A percentile compares a stretch with the other conserved stretches of the same genome.
Evolutionary conservation across 2,329 filamentous ascomycete species (phyloP).

Genomic region (Trichoderma atrobrunneum): DNA sequence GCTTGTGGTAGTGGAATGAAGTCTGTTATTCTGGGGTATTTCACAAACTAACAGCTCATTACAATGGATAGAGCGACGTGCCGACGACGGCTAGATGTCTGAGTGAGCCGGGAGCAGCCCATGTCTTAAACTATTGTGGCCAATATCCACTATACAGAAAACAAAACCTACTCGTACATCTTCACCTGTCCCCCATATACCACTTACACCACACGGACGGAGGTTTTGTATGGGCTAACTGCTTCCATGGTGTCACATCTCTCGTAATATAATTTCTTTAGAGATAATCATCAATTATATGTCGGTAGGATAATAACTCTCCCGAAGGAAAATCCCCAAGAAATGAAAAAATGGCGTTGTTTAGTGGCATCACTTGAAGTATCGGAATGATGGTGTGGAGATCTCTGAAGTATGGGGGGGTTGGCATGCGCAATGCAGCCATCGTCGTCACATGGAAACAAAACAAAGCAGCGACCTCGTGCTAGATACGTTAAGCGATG

Average conservation of each 20-base stretch:
- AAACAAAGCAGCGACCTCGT: not conserved
- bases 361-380: not conserved
- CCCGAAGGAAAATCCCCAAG: not conserved
- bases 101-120: not conserved
- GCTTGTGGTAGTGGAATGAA: not conserved
- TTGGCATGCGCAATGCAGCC: not conserved
- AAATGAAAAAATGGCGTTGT: not conserved
- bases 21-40: not conserved
- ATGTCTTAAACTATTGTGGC: not conserved
- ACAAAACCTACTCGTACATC: too few species aligned
- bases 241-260: not conserved
- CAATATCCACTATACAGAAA: not conserved
- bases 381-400: not conserved
- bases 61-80: not conserved
- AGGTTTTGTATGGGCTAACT: not conserved
- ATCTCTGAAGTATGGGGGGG: not conserved
- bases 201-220: not conserved
- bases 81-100: not conserved
- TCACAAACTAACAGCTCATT: not conserved
- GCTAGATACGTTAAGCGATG: not conserved
- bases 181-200: too few species aligned
- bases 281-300: too few species aligned
- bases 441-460: not conserved
- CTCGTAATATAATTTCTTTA: not conserved
- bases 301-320: too few species aligned